Conservation (phyloP, 139 green algal species). For the Chlamydomonas sphaeroides region DNA sequence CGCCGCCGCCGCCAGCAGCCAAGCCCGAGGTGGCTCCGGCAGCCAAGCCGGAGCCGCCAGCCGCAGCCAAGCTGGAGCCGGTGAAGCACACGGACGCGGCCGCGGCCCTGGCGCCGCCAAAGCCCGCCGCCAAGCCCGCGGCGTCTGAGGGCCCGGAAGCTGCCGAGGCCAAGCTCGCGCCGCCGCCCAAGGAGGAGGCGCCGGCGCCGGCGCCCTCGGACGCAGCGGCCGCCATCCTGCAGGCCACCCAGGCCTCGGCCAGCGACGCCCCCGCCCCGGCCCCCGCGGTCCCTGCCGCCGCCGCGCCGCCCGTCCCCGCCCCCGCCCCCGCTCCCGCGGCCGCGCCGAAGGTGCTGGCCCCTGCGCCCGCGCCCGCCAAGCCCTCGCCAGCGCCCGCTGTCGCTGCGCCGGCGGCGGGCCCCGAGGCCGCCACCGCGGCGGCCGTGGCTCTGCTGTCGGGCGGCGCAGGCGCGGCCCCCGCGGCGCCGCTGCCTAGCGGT, state of each 20-base stretch:
- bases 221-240: background rate
- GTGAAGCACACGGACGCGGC: background rate
- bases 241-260: background rate
- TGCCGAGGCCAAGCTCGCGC: no score
- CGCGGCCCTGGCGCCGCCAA: background rate
- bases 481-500: slow-evolving; percentile 20
- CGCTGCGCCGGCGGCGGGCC: background rate
- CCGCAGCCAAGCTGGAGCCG: background rate
- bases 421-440: slow-evolving; percentile 10
- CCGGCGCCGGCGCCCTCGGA: background rate
- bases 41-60: no score
- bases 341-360: background rate
- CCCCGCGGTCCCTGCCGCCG: background rate
- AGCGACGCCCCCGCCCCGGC: background rate
- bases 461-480: background rate
- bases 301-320: background rate
- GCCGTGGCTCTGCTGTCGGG: slow-evolving; percentile 3
- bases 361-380: background rate
- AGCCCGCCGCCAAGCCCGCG: no score
- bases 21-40: background rate
- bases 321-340: background rate
- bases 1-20: background rate
- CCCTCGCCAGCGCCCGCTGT: no score
- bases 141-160: background rate
- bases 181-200: background rate